These are phyloP conservation scores for Eucalyptus lansdowneana DNA, from an alignment of 345 rosid species.

Conservation along the genomic window DNA sequence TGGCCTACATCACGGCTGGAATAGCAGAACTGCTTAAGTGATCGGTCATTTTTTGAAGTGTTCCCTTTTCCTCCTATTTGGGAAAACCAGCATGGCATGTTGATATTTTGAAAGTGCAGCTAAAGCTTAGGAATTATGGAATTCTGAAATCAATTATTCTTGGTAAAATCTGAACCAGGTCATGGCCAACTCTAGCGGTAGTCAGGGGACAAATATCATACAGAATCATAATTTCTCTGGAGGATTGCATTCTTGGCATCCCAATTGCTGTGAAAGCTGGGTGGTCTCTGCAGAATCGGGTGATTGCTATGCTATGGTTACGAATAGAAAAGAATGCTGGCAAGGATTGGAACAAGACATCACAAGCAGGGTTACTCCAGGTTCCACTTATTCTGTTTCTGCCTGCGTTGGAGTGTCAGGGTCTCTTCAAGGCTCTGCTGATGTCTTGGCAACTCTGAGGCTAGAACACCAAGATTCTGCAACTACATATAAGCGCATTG, in stretches of 20 bases:
- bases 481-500: conserved; percentile 40
- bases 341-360: conserved; percentile 94
- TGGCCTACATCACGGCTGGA: neutral
- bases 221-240: conserved; percentile 67
- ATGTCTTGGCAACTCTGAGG: conserved; percentile 78
- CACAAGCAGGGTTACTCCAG: conserved; percentile 45
- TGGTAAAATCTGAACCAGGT: conserved; percentile 11
- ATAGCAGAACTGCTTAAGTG: neutral
- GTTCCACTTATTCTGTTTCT: conserved; percentile 45
- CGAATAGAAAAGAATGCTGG: conserved; percentile 81
- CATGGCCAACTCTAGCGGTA: conserved; percentile 6
- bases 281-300: conserved; percentile 31
- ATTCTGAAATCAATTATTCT: neutral
- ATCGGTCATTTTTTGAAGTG: neutral
- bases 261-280: conserved; percentile 62
- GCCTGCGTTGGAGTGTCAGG: conserved; percentile 73
- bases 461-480: conserved; percentile 38
- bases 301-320: conserved; percentile 55
- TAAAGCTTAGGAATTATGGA: neutral
- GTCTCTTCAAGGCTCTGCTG: conserved; percentile 31
- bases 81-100: neutral
- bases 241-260: conserved; percentile 61
- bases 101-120: neutral
- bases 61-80: neutral
- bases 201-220: conserved; percentile 27